These are phyloP conservation scores for Discostella stelligeroides DNA, from an alignment of 108 stramenopile genomes.

Conservation along the genomic window DNA sequence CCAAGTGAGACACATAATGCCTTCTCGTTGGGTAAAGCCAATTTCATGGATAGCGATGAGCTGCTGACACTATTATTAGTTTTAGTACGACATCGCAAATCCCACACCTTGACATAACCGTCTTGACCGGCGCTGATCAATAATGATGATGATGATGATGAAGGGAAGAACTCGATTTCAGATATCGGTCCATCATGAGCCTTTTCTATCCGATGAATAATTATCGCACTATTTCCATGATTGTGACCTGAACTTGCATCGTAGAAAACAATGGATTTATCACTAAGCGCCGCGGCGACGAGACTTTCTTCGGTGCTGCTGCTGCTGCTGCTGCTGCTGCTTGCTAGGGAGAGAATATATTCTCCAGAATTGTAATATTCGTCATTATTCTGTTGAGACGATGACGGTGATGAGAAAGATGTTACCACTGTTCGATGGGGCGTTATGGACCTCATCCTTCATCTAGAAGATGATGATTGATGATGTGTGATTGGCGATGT, in stretches of 20 bases:
- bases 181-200: conserved; percentile 38
- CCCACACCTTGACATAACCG: conserved; percentile 65
- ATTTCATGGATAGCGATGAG: conserved; percentile 16
- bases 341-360: conserved; percentile 43
- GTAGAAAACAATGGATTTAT: conserved; percentile 39
- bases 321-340: neutral
- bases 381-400: conserved; percentile 18
- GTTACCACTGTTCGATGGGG: conserved; percentile 35
- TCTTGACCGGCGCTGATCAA: conserved; percentile 62
- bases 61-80: neutral
- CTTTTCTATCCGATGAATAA: conserved; percentile 25
- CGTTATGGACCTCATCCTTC: conserved; percentile 30
- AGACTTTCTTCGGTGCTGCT: neutral
- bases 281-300: conserved; percentile 46
- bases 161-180: conserved; percentile 14
- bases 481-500: neutral
- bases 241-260: conserved; percentile 6
- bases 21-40: conserved; percentile 56
- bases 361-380: conserved; percentile 44
- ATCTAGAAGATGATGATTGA: neutral
- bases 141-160: conserved; percentile 15
- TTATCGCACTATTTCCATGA: neutral
- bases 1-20: conserved; percentile 70
- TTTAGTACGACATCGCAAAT: conserved; percentile 47
- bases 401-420: conserved; percentile 38